phyloP scores from a whole-genome alignment of 176 grass and related monocot species.

The Pontederia crassipes region DNA sequence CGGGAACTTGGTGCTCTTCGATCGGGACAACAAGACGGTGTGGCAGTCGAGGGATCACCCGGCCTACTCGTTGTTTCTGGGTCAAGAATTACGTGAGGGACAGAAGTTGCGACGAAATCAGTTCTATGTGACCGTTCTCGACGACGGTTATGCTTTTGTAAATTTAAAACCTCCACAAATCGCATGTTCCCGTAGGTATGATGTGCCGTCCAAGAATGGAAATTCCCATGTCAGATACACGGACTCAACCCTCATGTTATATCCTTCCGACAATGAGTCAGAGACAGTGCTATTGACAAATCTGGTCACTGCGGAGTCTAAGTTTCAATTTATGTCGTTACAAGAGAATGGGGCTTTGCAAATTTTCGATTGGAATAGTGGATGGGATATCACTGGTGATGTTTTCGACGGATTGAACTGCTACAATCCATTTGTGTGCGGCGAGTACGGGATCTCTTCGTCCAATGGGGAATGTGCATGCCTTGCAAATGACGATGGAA shows the following conservation, averaged over 20 bases:
- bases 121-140: conserved; percentile 17
- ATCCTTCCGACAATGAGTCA: neutral
- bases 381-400: conserved; percentile 24
- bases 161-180: conserved; percentile 19
- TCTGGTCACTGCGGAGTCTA: conserved; percentile 10
- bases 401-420: conserved; percentile 31
- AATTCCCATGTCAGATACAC: conserved; percentile 16
- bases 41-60: conserved; percentile 47
- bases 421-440: conserved; percentile 38
- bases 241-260: conserved; percentile 17
- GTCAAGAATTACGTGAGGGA: conserved; percentile 23
- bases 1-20: too few relatives aligned
- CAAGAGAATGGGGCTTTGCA: conserved; percentile 28
- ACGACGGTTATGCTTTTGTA: conserved; percentile 21
- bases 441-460: conserved; percentile 38
- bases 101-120: conserved; percentile 22
- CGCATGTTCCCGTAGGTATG: neutral
- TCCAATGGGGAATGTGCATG: conserved; percentile 39
- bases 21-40: too few relatives aligned
- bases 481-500: conserved; percentile 14
- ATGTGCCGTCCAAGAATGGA: neutral
- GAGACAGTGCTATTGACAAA: neutral
- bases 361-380: conserved; percentile 30
- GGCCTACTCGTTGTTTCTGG: conserved; percentile 24
- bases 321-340: conserved; percentile 31